These are phyloP conservation scores for Gaeumannomyces tritici DNA, from an alignment of 2,329 filamentous ascomycete species.

Conservation along the genomic window DNA sequence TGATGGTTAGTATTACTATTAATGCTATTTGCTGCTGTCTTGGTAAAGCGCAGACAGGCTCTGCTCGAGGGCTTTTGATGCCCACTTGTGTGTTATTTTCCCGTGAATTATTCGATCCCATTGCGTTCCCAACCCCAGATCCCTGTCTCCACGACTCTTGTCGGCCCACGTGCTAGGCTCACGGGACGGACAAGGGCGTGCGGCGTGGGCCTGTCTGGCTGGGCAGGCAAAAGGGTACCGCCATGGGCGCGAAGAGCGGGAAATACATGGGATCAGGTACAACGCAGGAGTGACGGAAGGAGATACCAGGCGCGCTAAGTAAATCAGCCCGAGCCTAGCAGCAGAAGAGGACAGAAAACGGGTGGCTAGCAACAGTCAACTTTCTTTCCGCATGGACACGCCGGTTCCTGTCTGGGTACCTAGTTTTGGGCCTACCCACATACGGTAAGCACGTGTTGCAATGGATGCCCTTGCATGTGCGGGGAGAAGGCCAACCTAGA, in stretches of 20 bases:
- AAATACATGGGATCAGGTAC: not conserved
- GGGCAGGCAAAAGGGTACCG: not conserved
- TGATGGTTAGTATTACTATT: not conserved
- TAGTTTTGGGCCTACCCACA: too few relatives aligned
- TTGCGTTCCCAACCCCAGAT: not conserved
- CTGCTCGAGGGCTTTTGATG: not conserved
- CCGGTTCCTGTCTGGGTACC: too few relatives aligned
- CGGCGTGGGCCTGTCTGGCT: not conserved
- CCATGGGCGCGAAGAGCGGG: not conserved
- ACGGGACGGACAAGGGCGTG: not conserved
- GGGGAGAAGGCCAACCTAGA: too few relatives aligned
- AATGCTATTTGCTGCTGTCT: not conserved
- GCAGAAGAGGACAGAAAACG: too few relatives aligned
- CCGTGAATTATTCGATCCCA: not conserved
- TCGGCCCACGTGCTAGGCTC: not conserved
- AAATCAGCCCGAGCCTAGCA: too few relatives aligned
- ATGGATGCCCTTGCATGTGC: not conserved
- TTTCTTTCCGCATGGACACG: too few relatives aligned
- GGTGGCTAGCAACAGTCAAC: too few relatives aligned
- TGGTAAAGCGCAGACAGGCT: not conserved
- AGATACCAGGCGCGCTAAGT: too few relatives aligned
- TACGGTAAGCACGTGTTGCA: too few relatives aligned
- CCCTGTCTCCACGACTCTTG: not conserved
- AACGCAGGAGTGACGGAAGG: too few relatives aligned
- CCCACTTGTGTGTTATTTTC: not conserved